A percentile compares a stretch with the other conserved stretches of the same genome.
Conservation (phyloP, 2,329 filamentous ascomycete species). For the Aureobasidium mangrovei region DNA sequence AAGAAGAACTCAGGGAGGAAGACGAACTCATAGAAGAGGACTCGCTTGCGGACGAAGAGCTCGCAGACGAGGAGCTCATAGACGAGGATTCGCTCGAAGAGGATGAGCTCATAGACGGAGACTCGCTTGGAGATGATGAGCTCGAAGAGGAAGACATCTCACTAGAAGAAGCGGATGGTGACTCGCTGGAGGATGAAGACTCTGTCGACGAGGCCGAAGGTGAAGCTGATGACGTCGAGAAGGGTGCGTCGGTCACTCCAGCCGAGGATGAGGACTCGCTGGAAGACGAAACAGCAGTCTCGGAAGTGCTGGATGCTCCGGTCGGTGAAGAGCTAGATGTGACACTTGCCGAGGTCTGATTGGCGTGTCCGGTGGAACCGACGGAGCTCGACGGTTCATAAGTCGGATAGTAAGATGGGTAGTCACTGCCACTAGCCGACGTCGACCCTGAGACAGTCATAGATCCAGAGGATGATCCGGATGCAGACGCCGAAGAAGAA, state of each 20-base stretch:
- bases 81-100: background rate
- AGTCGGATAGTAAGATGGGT: background rate
- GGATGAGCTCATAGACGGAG: background rate
- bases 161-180: background rate
- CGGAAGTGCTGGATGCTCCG: no score
- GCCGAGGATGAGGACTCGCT: background rate
- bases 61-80: background rate
- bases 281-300: background rate
- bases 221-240: background rate
- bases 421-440: background rate
- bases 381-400: background rate
- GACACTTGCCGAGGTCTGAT: background rate
- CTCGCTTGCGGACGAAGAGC: background rate
- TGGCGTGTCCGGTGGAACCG: background rate
- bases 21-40: background rate
- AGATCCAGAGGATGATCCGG: background rate
- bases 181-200: background rate
- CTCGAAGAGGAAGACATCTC: background rate
- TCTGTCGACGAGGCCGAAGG: background rate
- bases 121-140: background rate
- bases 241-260: background rate
- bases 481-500: background rate
- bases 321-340: background rate
- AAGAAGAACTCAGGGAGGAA: background rate
- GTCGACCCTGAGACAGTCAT: background rate